phyloP scores from a whole-genome alignment of 2,329 filamentous ascomycete genomes.

The Pseudocercospora pini-densiflorae region DNA sequence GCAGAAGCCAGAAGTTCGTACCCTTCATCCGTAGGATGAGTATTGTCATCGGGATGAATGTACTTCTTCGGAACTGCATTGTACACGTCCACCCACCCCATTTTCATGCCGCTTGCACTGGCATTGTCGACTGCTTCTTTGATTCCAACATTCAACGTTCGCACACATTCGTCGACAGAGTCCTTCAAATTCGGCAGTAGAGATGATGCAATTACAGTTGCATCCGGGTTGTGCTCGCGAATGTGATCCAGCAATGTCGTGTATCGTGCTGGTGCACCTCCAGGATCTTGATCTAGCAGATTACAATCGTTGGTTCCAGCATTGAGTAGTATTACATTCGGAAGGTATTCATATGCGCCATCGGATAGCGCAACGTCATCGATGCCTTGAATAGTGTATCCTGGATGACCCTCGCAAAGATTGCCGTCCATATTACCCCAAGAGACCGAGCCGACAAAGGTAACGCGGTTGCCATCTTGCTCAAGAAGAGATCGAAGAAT shows the following conservation, averaged over 20 bases:
- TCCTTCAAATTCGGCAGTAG: slow-evolving; percentile 7
- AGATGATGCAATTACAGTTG: slow-evolving; percentile 1
- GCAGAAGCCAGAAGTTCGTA: slow-evolving; percentile 5
- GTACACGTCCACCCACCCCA: slow-evolving; percentile 12
- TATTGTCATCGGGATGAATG: slow-evolving; percentile 6
- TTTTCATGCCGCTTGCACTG: slow-evolving; percentile 8
- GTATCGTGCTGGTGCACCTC: not conserved
- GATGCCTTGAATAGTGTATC: slow-evolving; percentile 5
- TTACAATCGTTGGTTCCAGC: slow-evolving; percentile 10
- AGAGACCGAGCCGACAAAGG: slow-evolving; percentile 16
- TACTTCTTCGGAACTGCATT: slow-evolving; percentile 4
- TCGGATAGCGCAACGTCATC: slow-evolving; percentile 8
- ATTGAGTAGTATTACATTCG: slow-evolving; percentile 3
- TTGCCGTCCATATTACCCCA: slow-evolving; percentile 20
- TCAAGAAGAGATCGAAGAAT: slow-evolving; percentile 15
- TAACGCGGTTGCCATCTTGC: slow-evolving; percentile 8
- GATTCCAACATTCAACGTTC: not conserved
- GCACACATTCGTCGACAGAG: not conserved
- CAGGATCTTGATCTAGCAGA: not conserved
- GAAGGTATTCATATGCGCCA: not conserved
- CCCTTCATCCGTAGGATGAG: slow-evolving; percentile 11
- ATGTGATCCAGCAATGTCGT: not conserved
- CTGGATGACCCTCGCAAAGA: slow-evolving; percentile 12
- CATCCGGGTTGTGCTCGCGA: not conserved
- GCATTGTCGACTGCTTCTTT: slow-evolving; percentile 9